These are phyloP conservation scores for Lipomyces yamadae DNA, from an alignment of 805 yeast genomes.

Conservation along the genomic window DNA sequence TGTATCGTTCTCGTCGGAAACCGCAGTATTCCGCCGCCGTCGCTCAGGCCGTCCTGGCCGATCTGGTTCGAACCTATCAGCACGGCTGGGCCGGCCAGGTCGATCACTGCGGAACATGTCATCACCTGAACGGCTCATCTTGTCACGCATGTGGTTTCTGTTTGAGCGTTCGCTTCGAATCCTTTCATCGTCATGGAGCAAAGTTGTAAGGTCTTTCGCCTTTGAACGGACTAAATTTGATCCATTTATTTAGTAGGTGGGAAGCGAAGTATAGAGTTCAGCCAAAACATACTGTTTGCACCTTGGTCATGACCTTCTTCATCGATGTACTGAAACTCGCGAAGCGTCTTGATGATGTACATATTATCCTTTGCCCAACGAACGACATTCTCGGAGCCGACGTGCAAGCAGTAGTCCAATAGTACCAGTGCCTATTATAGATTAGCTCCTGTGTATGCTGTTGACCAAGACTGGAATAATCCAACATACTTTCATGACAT, in stretches of 20 bases:
- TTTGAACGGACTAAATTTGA: constrained; percentile 63
- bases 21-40: constrained; percentile 16
- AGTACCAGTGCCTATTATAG: constrained; percentile 65
- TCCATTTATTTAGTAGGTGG: constrained; percentile 3
- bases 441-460: background rate
- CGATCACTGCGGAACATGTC: constrained; percentile 13
- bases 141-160: constrained; percentile 39
- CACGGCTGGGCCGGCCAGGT: background rate
- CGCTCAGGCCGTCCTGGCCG: constrained; percentile 14
- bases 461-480: background rate
- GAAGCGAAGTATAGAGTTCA: background rate
- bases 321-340: constrained; percentile 85
- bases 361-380: constrained; percentile 89
- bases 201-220: constrained; percentile 83
- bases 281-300: constrained; percentile 53
- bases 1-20: constrained; percentile 48
- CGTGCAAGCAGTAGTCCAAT: constrained; percentile 81
- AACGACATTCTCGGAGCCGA: constrained; percentile 87
- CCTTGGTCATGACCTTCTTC: constrained; percentile 84
- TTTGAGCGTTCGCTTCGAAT: constrained; percentile 67
- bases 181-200: constrained; percentile 80
- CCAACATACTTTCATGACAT: constrained; percentile 69
- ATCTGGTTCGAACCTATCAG: background rate
- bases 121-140: constrained; percentile 24
- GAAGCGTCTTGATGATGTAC: constrained; percentile 83